A percentile compares a stretch with the other conserved stretches of the same genome.
Conservation (phyloP, 176 grass and related monocot genomes). For the Phragmites australis region DNA sequence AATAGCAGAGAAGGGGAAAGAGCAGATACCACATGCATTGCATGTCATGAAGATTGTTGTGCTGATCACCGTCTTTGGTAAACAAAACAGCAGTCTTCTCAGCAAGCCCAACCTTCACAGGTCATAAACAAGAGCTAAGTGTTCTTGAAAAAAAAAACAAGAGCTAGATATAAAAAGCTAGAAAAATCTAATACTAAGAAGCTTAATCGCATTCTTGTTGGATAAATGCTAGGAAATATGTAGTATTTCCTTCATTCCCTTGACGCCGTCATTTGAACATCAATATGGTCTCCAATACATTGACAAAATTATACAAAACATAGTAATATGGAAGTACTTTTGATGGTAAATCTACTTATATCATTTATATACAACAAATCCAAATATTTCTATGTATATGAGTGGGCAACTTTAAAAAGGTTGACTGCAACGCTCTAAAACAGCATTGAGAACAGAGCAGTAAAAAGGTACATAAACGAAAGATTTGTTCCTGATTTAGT, state of each 20-base stretch:
- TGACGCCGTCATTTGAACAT: neutral
- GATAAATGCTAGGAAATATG: neutral
- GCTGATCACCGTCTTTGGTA: constrained; percentile 98
- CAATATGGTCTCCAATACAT: neutral
- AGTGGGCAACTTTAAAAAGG: neutral
- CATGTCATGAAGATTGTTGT: constrained; percentile 99
- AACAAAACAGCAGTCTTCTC: constrained; percentile 99
- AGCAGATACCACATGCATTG: constrained; percentile 92
- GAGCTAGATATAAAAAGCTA: neutral
- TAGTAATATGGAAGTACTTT: neutral
- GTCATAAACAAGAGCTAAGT: constrained; percentile 14
- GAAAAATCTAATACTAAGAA: neutral
- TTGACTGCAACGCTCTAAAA: neutral
- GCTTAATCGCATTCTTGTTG: neutral
- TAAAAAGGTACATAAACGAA: neutral
- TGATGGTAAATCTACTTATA: neutral
- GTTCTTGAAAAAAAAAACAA: too few relatives aligned
- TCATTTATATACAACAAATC: neutral
- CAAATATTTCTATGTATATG: neutral
- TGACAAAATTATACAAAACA: neutral
- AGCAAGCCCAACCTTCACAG: constrained; percentile 75
- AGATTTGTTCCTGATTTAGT: neutral
- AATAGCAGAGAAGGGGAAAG: neutral
- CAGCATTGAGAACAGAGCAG: neutral
- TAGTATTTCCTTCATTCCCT: neutral